Evolutionary conservation across 2,329 filamentous ascomycete genomes (phyloP).

Genomic region (Sporothrix brunneoviolacea): DNA sequence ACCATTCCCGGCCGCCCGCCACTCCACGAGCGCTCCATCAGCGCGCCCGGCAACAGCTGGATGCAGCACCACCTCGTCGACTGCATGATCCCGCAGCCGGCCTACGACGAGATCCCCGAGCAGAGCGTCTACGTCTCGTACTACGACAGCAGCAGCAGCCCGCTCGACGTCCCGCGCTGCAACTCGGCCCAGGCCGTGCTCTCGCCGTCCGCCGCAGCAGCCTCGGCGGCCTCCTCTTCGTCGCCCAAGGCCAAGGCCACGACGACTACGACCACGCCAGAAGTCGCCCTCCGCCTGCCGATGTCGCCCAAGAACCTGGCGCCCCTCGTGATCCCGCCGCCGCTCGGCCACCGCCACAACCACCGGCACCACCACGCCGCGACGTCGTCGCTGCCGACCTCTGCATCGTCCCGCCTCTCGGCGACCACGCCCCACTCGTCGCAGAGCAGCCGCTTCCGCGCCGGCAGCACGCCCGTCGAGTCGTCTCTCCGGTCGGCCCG

Average conservation of each 20-base stretch:
- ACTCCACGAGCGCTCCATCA: conserved; percentile 57
- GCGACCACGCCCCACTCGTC: conserved; percentile 34
- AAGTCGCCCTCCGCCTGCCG: conserved; percentile 26
- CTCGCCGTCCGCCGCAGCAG: not conserved
- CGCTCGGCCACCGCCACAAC: not conserved
- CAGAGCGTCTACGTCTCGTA: conserved; percentile 11
- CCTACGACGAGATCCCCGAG: conserved; percentile 29
- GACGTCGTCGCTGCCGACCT: conserved; percentile 1
- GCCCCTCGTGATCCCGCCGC: conserved; percentile 49
- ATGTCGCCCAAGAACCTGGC: conserved; percentile 48
- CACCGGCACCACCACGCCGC: conserved; percentile 17
- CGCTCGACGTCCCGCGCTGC: conserved; percentile 20
- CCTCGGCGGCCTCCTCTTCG: not conserved
- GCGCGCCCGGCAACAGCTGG: conserved; percentile 49
- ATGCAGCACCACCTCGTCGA: conserved; percentile 38
- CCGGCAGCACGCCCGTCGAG: conserved; percentile 38
- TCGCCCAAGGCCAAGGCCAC: not conserved
- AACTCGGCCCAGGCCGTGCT: conserved; percentile 19
- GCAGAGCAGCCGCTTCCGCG: conserved; percentile 35
- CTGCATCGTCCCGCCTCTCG: conserved; percentile 21
- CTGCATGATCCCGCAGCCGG: conserved; percentile 26
- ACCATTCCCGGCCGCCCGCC: conserved; percentile 61
- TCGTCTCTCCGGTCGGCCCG: conserved; percentile 33
- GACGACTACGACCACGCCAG: not conserved
- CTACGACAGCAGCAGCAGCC: conserved; percentile 22